Base-by-base conservation (phyloP, 2,329 filamentous ascomycete genomes). In the Beauveria asiatica region DNA sequence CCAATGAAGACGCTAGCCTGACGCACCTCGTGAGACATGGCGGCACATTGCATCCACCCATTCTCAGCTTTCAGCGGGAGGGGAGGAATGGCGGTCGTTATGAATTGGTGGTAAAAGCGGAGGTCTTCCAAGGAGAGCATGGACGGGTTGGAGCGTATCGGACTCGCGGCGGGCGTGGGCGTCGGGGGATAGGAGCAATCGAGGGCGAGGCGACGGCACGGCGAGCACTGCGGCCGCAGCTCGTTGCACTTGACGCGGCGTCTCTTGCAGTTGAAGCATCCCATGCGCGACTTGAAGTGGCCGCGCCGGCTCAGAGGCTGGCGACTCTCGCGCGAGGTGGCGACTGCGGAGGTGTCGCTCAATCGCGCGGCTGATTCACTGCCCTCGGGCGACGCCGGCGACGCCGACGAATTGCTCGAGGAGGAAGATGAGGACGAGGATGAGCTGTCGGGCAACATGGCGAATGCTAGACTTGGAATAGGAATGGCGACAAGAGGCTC, bases 81-180 rank as follows among this genome's bases (percentile, higher is more conserved):
- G 1, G 73, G 70, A 2, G 73, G 74, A 48, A 72, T 72, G 5
- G 77, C 78, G 2, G 72, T 67, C 1, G 75, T 69, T 13, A 81
- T 64, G 62, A 80, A 81, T 62, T 80, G 78, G 61, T 80, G 77
- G 62, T 80, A 80, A 63, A 80, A 78, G 8, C 76, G 70, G 67
- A 82, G 71, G 63, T 81, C 78, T 46, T 77, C 70, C 17, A 75
- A 65, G 27, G 68, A 70, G 60, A 78, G 76, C 33, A 53, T 60
- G 25, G 65, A 62, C 27, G 64, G 48, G 8, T 62, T 55, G 41
- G 64, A 54, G 17, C 63, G 58, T 17, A 64, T 52, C 9, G 53
- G 53, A 21, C 44, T 42, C 0, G 46, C 33, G 52, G 37, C 41
- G 19, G 51, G 44, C 13, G 62, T 33, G 55, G 62, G 8, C 23